Evolutionary conservation across 768 basidiomycete genomes (phyloP), one percentile per base, ranked within the genome.

Genomic region (Amanita jacksonii): DNA sequence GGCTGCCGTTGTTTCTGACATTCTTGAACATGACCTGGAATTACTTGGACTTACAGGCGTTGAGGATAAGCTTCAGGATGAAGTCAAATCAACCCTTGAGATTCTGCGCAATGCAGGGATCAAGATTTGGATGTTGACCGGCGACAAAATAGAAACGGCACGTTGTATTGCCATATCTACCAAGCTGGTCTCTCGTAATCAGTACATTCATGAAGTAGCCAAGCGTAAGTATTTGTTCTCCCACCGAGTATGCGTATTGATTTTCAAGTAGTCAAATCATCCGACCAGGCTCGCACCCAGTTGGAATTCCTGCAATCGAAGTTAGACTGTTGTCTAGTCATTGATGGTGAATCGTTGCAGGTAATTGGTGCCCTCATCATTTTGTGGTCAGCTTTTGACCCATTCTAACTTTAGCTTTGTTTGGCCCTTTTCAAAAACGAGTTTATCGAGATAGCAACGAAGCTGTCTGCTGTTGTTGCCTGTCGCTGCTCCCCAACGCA

Each of bases 91-190:
- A 35, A 96, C 96, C 2, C 65, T 99, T 46, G 96, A 98, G 63
- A 57, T 98, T 41, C 61, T 99, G 50, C 69, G 93, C 52, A 98
- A 98, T 59, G 96, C 94, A 0, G 94, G 94, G 3, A 81, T 99
- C 63, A 96, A 88, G 73, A 98, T 99, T 47, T 99, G 96, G 96
- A 98, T 98, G 96, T 70, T 98, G 54, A 99, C 96, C 0, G 94
- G 96, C 1, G 96, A 99, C 63, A 99, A 98, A 68, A 90, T 98
- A 39, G 96, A 99, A 69, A 99, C 96, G 3, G 96, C 96, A 4
- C 83, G 93, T 28, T 94, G 92, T 62, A 99, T 99, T 56, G 93
- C 94, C 4, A 91, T 98, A 50, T 96, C 92, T 28, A 96, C 89
- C 5, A 98, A 98, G 59, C 68, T 98, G 40, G 96, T 98, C 6